Percentiles rank a stretch among this genome's conserved stretches.
Conservation (phyloP, 495 filamentous ascomycete genomes). For the Parachaetomium inaequale region DNA sequence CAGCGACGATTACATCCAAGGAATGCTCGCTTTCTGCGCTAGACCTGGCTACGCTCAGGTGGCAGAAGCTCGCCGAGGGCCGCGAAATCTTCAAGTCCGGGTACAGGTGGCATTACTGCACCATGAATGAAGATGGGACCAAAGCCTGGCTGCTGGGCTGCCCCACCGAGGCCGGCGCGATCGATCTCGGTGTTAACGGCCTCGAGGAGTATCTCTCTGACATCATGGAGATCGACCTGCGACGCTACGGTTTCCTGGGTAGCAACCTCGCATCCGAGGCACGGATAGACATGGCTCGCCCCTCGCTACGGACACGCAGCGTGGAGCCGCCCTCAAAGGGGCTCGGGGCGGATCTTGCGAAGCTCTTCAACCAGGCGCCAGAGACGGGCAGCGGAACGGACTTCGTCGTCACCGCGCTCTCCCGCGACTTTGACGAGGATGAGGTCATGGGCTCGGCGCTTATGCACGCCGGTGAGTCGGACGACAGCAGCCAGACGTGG, state of each 20-base stretch:
- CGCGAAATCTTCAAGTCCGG: slow-evolving; percentile 82
- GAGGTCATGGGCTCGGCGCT: slow-evolving; percentile 52
- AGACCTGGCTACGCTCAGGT: slow-evolving; percentile 78
- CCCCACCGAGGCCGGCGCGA: slow-evolving; percentile 58
- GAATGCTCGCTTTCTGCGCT: slow-evolving; percentile 89
- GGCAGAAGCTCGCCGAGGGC: slow-evolving; percentile 91
- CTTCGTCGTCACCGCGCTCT: slow-evolving; percentile 80
- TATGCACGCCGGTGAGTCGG: slow-evolving; percentile 35
- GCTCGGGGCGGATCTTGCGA: slow-evolving; percentile 75
- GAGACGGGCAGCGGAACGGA: slow-evolving; percentile 78
- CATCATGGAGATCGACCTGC: slow-evolving; percentile 85
- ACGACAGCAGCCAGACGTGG: slow-evolving; percentile 53
- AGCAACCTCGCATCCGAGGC: slow-evolving; percentile 65
- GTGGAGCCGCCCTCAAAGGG: slow-evolving; percentile 55
- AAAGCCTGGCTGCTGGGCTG: slow-evolving; percentile 97
- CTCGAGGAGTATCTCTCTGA: slow-evolving; percentile 89
- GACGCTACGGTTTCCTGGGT: slow-evolving; percentile 77
- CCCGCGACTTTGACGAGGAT: slow-evolving; percentile 58
- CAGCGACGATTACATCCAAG: slow-evolving; percentile 72
- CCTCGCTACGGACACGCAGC: slow-evolving; percentile 38
- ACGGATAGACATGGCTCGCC: slow-evolving; percentile 53
- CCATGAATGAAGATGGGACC: slow-evolving; percentile 85
- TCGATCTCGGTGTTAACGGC: slow-evolving; percentile 52
- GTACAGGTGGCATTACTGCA: slow-evolving; percentile 97
- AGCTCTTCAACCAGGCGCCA: slow-evolving; percentile 77